phyloP scores from a whole-genome alignment of 805 yeast species.

The Candida morakotiae region DNA sequence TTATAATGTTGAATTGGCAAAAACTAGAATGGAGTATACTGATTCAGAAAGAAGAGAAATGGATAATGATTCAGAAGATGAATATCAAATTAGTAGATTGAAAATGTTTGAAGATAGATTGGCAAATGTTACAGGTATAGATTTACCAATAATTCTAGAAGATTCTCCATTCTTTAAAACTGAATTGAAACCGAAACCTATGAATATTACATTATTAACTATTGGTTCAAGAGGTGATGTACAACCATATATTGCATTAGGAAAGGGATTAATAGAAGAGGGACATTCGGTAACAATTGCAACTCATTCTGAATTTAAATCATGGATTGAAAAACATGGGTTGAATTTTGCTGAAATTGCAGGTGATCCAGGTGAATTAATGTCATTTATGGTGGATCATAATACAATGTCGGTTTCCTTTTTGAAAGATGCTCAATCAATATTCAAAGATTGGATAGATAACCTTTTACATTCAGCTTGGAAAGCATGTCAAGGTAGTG shows the following conservation, averaged over 20 bases:
- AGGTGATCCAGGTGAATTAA: slow-evolving; percentile 88
- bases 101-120: slow-evolving; percentile 66
- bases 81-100: slow-evolving; percentile 55
- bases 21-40: slow-evolving; percentile 10
- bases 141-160: slow-evolving; percentile 66
- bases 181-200: slow-evolving; percentile 49
- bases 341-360: slow-evolving; percentile 73
- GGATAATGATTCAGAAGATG: slow-evolving; percentile 14
- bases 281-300: slow-evolving; percentile 86
- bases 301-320: slow-evolving; percentile 77
- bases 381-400: slow-evolving; percentile 89
- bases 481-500: slow-evolving; percentile 82
- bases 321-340: slow-evolving; percentile 67
- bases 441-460: slow-evolving; percentile 79
- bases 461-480: slow-evolving; percentile 72
- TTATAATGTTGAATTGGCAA: slow-evolving; percentile 14
- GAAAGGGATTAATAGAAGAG: slow-evolving; percentile 68
- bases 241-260: slow-evolving; percentile 92
- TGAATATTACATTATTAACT: slow-evolving; percentile 67
- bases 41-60: slow-evolving; percentile 3
- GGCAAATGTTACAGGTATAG: slow-evolving; percentile 54
- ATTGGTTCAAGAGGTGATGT: slow-evolving; percentile 97
- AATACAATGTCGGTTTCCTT: slow-evolving; percentile 83
- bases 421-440: slow-evolving; percentile 74
- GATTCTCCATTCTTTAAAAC: slow-evolving; percentile 55